Conservation (phyloP, 192 early-diverging fungal genomes). For the Umbelopsis sp. region DNA sequence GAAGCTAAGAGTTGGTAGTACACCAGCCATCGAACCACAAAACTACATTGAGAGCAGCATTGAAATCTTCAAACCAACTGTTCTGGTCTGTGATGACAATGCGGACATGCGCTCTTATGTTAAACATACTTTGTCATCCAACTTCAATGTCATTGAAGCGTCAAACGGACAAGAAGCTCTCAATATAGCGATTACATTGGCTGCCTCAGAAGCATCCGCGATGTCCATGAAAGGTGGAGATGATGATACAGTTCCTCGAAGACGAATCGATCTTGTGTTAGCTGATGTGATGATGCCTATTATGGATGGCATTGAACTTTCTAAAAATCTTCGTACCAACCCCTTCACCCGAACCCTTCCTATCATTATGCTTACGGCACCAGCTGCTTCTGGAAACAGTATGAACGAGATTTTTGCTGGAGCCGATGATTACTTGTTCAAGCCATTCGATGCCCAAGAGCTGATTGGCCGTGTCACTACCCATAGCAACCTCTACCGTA, state of each 20-base stretch:
- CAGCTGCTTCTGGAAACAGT: constrained; percentile 53
- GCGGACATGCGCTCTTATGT: constrained; percentile 40
- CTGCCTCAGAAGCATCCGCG: neutral
- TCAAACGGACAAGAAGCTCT: constrained; percentile 33
- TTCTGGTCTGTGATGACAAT: constrained; percentile 49
- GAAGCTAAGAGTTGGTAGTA: neutral
- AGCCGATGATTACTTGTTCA: constrained; percentile 62
- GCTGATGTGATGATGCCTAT: constrained; percentile 63
- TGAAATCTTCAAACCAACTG: constrained; percentile 19
- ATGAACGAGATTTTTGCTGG: constrained; percentile 54
- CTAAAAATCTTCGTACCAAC: constrained; percentile 41
- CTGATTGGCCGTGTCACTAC: constrained; percentile 56
- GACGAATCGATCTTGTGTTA: constrained; percentile 27
- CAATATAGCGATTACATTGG: constrained; percentile 7
- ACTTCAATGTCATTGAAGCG: constrained; percentile 34
- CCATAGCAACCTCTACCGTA: constrained; percentile 48
- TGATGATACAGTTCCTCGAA: neutral
- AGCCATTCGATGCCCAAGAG: constrained; percentile 51
- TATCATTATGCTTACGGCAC: constrained; percentile 59
- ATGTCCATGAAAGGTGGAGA: neutral
- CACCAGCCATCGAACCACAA: neutral
- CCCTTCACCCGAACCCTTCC: constrained; percentile 45
- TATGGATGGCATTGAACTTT: constrained; percentile 59
- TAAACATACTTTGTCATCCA: neutral
- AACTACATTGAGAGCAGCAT: neutral